phyloP scores from a whole-genome alignment of 2,329 filamentous ascomycete genomes.

The Trichoderma sp. region DNA sequence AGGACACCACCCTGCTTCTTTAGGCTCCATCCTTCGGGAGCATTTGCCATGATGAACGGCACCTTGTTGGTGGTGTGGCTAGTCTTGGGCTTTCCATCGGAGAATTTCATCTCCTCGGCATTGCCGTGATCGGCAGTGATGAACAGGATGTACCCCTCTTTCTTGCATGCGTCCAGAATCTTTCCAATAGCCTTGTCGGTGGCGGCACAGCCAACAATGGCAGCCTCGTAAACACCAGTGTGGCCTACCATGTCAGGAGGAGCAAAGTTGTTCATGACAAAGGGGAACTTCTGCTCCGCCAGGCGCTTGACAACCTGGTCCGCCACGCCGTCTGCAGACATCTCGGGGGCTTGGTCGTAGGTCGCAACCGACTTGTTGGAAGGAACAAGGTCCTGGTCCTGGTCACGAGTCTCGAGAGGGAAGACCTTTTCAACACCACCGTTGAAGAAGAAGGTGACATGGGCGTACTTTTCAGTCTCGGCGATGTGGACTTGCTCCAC shows the following conservation, averaged over 20 bases:
- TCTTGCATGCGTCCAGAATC: conserved; percentile 91
- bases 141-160: conserved; percentile 89
- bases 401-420: conserved; percentile 84
- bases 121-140: conserved; percentile 97
- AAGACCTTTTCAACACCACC: conserved; percentile 97
- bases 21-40: conserved; percentile 82
- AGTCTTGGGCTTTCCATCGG: conserved; percentile 95
- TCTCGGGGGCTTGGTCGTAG: conserved; percentile 91
- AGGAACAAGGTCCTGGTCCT: conserved; percentile 72
- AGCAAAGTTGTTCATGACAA: conserved; percentile 99
- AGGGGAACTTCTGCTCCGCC: conserved; percentile 80
- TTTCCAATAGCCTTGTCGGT: conserved; percentile 93
- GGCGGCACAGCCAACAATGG: conserved; percentile 76
- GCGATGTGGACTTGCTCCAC: conserved; percentile 94
- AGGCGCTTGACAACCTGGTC: conserved; percentile 88
- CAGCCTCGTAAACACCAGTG: conserved; percentile 95
- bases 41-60: conserved; percentile 97
- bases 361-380: conserved; percentile 89
- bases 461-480: conserved; percentile 98
- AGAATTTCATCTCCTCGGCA: conserved; percentile 97
- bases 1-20: conserved; percentile 85
- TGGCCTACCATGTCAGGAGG: conserved; percentile 99
- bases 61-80: conserved; percentile 98
- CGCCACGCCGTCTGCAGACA: conserved; percentile 89
- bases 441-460: conserved; percentile 99